phyloP scores from a whole-genome alignment of 345 rosid genomes.

The Excoecaria agallocha region DNA sequence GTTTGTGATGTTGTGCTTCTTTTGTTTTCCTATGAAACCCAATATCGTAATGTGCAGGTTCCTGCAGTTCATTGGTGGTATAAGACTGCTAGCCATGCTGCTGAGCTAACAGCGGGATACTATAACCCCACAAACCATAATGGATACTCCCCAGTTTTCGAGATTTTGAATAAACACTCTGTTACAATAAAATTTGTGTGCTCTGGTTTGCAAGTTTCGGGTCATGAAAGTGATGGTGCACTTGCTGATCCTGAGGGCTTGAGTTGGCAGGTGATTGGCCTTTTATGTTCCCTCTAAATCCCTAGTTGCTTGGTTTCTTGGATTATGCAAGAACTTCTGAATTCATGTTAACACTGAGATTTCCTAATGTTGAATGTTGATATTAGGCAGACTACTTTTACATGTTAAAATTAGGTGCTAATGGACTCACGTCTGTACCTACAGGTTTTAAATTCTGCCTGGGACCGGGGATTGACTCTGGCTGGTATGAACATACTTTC shows the following conservation, averaged over 20 bases:
- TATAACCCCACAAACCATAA: slow-evolving; percentile 81
- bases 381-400: neutral
- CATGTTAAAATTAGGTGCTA: neutral
- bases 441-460: slow-evolving; percentile 79
- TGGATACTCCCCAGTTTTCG: slow-evolving; percentile 73
- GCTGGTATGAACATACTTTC: slow-evolving; percentile 72
- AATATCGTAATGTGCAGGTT: slow-evolving; percentile 48
- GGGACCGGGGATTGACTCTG: slow-evolving; percentile 68
- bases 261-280: slow-evolving; percentile 79
- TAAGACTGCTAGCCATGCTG: slow-evolving; percentile 84
- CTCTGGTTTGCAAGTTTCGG: slow-evolving; percentile 52
- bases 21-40: neutral
- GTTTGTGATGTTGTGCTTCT: neutral
- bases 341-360: neutral
- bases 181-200: slow-evolving; percentile 68
- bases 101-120: slow-evolving; percentile 91
- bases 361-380: neutral
- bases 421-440: slow-evolving; percentile 16
- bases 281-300: slow-evolving; percentile 5
- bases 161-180: slow-evolving; percentile 64
- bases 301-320: slow-evolving; percentile 2
- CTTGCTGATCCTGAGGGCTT: slow-evolving; percentile 81
- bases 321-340: neutral
- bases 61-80: slow-evolving; percentile 95
- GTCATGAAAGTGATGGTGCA: slow-evolving; percentile 54